Percentiles rank a stretch among this genome's conserved stretches.
phyloP scores from a whole-genome alignment of 2,329 filamentous ascomycete genomes.

The Colletotrichum phormii region DNA sequence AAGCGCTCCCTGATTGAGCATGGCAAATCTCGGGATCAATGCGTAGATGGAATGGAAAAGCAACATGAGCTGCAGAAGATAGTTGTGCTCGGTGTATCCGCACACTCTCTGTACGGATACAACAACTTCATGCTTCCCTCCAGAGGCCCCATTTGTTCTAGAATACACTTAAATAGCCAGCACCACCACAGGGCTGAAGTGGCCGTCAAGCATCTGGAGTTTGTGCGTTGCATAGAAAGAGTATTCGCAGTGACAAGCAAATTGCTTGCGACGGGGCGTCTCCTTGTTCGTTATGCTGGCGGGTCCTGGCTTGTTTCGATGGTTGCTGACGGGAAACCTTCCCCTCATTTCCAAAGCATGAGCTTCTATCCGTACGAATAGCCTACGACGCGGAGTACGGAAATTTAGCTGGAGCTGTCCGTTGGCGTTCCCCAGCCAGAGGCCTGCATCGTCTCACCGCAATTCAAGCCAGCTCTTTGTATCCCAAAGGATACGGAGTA shows the following conservation, averaged over 20 bases:
- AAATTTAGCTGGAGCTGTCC: background rate
- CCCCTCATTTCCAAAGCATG: conserved; percentile 35
- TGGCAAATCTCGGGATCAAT: conserved; percentile 17
- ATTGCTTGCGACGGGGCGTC: conserved; percentile 11
- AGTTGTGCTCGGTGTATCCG: background rate
- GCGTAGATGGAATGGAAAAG: conserved; percentile 6
- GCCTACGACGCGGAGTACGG: conserved; percentile 20
- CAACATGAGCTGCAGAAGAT: background rate
- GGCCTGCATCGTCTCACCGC: background rate
- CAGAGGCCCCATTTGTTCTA: background rate
- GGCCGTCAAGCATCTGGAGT: background rate
- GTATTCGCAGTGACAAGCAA: conserved; percentile 2
- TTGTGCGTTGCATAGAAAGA: conserved; percentile 19
- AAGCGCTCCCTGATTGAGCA: background rate
- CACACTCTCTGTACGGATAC: background rate
- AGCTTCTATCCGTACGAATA: conserved; percentile 1
- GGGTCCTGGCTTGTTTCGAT: conserved; percentile 7
- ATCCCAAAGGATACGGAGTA: too few species aligned
- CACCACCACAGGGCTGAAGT: conserved; percentile 29
- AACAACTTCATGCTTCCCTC: background rate
- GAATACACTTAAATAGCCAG: background rate
- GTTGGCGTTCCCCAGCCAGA: background rate
- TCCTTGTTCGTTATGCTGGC: conserved; percentile 28
- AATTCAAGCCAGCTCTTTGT: background rate
- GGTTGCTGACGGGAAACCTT: conserved; percentile 10